phyloP scores from a whole-genome alignment of 2,329 filamentous ascomycete genomes.

The Diaporthe eres region DNA sequence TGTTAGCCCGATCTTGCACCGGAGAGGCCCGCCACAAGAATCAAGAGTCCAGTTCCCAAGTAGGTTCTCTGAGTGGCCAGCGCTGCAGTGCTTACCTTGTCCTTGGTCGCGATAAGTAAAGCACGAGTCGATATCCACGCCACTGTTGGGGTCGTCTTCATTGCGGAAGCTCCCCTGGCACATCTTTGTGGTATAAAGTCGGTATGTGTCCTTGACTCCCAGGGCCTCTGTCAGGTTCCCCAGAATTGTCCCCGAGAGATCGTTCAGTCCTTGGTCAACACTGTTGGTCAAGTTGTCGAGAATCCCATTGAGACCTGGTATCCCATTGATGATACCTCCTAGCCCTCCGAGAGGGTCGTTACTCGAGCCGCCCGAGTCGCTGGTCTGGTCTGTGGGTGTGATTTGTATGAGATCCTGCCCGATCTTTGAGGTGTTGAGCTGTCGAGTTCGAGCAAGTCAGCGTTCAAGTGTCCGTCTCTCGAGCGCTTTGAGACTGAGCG shows the following conservation, averaged over 20 bases:
- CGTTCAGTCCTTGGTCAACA: constrained; percentile 42
- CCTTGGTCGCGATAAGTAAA: constrained; percentile 38
- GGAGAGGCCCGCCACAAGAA: background rate
- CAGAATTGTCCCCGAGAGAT: constrained; percentile 45
- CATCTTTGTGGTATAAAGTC: constrained; percentile 43
- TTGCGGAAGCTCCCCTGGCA: constrained; percentile 44
- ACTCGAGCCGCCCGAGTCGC: constrained; percentile 19
- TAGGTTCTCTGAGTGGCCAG: background rate
- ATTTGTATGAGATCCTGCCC: constrained; percentile 43
- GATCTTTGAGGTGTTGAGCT: constrained; percentile 44
- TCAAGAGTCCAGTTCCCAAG: background rate
- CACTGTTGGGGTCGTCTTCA: constrained; percentile 34
- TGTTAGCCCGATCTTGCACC: background rate
- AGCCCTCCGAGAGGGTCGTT: constrained; percentile 28
- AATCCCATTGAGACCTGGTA: constrained; percentile 40
- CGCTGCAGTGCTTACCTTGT: background rate
- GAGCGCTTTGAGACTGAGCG: background rate
- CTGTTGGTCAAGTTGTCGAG: constrained; percentile 43
- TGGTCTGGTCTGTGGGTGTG: constrained; percentile 34
- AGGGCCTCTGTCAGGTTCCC: constrained; percentile 43
- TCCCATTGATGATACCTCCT: constrained; percentile 37
- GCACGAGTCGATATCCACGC: constrained; percentile 39
- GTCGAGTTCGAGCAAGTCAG: background rate
- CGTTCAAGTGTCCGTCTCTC: background rate
- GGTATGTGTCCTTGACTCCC: constrained; percentile 45